phyloP scores from a whole-genome alignment of 768 basidiomycete species.

The Cyclocybe cylindracea region DNA sequence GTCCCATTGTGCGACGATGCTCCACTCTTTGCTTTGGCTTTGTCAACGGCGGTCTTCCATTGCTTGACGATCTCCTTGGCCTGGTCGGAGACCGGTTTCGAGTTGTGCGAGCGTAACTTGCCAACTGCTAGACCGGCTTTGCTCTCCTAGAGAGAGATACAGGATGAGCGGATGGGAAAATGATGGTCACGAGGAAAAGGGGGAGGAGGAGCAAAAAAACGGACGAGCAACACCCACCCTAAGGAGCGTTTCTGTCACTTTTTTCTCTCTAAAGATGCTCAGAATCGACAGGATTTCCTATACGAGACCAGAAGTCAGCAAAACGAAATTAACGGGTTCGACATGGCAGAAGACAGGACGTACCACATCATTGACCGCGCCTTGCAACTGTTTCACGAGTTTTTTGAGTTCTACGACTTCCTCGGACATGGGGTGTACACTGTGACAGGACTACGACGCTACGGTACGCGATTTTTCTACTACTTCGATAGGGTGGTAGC shows the following conservation, averaged over 20 bases:
- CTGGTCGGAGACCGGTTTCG: constrained; percentile 74
- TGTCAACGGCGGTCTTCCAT: constrained; percentile 90
- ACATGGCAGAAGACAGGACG: constrained; percentile 26
- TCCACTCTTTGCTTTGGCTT: constrained; percentile 40
- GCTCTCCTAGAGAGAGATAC: constrained; percentile 64
- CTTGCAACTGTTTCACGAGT: constrained; percentile 79
- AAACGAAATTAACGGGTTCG: constrained; percentile 36
- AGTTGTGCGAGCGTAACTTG: constrained; percentile 75
- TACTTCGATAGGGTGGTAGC: constrained; percentile 4
- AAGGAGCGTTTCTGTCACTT: constrained; percentile 71
- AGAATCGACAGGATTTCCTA: constrained; percentile 70
- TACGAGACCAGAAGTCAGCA: constrained; percentile 27
- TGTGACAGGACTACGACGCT: constrained; percentile 35
- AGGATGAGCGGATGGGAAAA: constrained; percentile 11
- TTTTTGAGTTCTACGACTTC: constrained; percentile 68
- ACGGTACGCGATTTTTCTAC: constrained; percentile 20
- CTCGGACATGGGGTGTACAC: constrained; percentile 42
- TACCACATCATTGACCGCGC: constrained; percentile 44
- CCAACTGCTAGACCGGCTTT: constrained; percentile 92
- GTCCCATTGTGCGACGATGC: constrained; percentile 32
- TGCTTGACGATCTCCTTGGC: constrained; percentile 91
- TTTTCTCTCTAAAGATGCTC: constrained; percentile 62
- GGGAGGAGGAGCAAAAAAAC: constrained; percentile 22
- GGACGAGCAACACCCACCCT: constrained; percentile 61
- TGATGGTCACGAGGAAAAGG: constrained; percentile 23